Conservation (phyloP, 805 yeast species). For the Starmera dryadoides region DNA sequence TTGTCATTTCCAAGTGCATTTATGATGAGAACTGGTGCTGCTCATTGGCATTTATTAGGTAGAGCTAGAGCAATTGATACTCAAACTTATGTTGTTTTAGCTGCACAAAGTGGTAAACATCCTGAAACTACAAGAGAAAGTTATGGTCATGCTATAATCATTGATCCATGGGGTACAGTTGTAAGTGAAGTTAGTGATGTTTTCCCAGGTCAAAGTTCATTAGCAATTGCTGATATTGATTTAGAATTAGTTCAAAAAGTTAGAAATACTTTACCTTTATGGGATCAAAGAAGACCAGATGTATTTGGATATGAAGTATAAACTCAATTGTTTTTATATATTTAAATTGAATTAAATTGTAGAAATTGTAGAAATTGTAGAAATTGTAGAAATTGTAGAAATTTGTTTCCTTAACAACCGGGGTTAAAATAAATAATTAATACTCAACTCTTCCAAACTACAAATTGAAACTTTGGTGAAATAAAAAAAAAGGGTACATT, state of each 20-base stretch:
- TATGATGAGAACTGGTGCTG: slow-evolving; percentile 83
- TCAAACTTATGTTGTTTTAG: slow-evolving; percentile 81
- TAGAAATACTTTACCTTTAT: slow-evolving; percentile 69
- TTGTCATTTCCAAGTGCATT: slow-evolving; percentile 88
- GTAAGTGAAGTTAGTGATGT: slow-evolving; percentile 50
- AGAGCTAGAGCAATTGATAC: slow-evolving; percentile 83
- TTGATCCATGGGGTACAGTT: slow-evolving; percentile 90
- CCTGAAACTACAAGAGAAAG: slow-evolving; percentile 42
- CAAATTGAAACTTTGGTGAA: no score
- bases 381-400: background rate
- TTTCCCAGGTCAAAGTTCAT: slow-evolving; percentile 29
- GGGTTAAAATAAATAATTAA: no score
- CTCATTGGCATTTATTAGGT: slow-evolving; percentile 83
- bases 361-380: background rate
- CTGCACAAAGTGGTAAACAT: slow-evolving; percentile 83
- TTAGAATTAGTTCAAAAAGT: slow-evolving; percentile 38
- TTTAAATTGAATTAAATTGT: background rate
- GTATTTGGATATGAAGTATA: slow-evolving; percentile 29
- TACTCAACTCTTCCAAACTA: no score
- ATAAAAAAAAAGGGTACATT: no score
- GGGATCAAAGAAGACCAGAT: slow-evolving; percentile 64
- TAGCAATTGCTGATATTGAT: slow-evolving; percentile 65
- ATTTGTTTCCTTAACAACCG: no score
- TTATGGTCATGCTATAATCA: slow-evolving; percentile 79
- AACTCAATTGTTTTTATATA: no score